Conservation (phyloP, 2,329 filamentous ascomycete genomes). For the Hypoxylon sp. region DNA sequence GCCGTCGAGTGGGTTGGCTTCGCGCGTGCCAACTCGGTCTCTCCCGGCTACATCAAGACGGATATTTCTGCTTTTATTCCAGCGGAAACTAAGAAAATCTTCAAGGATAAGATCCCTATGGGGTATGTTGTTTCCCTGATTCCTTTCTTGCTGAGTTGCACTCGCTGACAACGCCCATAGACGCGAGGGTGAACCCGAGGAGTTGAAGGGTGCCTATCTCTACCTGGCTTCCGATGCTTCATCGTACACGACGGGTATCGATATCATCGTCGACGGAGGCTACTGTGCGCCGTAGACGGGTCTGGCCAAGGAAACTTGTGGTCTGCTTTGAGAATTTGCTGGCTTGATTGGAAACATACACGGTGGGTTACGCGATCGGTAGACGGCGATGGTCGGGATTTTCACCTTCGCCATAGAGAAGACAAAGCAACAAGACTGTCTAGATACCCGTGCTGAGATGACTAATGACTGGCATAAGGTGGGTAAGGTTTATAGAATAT, state of each 20-base stretch:
- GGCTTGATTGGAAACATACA: constrained; percentile 2
- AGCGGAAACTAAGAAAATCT: constrained; percentile 75
- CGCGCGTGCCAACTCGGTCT: constrained; percentile 77
- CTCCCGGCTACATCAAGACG: constrained; percentile 80
- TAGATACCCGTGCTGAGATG: constrained; percentile 27
- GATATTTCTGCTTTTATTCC: constrained; percentile 76
- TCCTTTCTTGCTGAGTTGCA: neutral
- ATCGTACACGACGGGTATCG: constrained; percentile 82
- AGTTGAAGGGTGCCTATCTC: constrained; percentile 85
- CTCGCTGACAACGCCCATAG: constrained; percentile 50
- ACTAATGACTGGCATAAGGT: constrained; percentile 1
- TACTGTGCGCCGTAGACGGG: constrained; percentile 66
- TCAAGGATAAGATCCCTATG: constrained; percentile 85
- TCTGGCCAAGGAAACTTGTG: neutral
- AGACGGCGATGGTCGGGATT: constrained; percentile 6
- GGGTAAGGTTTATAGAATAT: neutral
- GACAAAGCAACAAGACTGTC: constrained; percentile 15
- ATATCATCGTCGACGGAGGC: constrained; percentile 81
- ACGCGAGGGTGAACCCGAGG: constrained; percentile 76
- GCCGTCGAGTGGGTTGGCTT: constrained; percentile 83
- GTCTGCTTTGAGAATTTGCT: constrained; percentile 2
- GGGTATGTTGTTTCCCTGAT: constrained; percentile 59
- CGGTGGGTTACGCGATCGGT: neutral
- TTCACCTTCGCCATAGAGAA: constrained; percentile 17
- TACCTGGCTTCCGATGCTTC: constrained; percentile 85